phyloP scores from a whole-genome alignment of 352 stramenopile genomes.

The Globisporangium takayamanum region DNA sequence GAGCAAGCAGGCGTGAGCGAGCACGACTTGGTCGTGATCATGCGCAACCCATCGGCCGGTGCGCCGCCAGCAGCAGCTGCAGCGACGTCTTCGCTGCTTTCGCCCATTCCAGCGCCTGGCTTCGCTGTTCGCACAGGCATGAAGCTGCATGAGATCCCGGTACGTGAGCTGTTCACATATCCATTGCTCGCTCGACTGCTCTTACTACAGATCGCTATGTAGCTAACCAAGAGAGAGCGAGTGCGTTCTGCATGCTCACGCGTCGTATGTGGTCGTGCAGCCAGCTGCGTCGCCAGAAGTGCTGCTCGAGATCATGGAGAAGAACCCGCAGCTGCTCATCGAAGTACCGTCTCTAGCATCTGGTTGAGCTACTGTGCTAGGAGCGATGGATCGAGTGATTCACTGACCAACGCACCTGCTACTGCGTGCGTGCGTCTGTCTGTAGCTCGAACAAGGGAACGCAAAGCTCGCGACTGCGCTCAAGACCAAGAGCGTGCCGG shows the following conservation, averaged over 20 bases:
- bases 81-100: slow-evolving; percentile 11
- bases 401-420: too few relatives aligned
- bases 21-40: slow-evolving; percentile 68
- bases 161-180: slow-evolving; percentile 14
- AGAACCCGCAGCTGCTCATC: slow-evolving; percentile 63
- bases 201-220: too few relatives aligned
- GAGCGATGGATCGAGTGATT: too few relatives aligned
- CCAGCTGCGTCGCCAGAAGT: slow-evolving; percentile 60
- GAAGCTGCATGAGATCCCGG: slow-evolving; percentile 74
- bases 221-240: background rate
- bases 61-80: slow-evolving; percentile 2
- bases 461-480: slow-evolving; percentile 57
- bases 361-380: too few relatives aligned
- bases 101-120: slow-evolving; percentile 4
- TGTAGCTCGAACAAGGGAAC: slow-evolving; percentile 59
- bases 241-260: background rate
- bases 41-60: slow-evolving; percentile 26
- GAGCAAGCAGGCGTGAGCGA: slow-evolving; percentile 60
- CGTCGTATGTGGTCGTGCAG: slow-evolving; percentile 12
- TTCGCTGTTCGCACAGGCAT: slow-evolving; percentile 56
- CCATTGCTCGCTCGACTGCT: background rate
- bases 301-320: slow-evolving; percentile 78
- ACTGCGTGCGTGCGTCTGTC: slow-evolving; percentile 15
- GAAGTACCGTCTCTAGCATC: slow-evolving; percentile 26
- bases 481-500: slow-evolving; percentile 56